These are phyloP conservation scores for Castanea sativa DNA, from an alignment of 306 rosid genomes.

Conservation along the genomic window DNA sequence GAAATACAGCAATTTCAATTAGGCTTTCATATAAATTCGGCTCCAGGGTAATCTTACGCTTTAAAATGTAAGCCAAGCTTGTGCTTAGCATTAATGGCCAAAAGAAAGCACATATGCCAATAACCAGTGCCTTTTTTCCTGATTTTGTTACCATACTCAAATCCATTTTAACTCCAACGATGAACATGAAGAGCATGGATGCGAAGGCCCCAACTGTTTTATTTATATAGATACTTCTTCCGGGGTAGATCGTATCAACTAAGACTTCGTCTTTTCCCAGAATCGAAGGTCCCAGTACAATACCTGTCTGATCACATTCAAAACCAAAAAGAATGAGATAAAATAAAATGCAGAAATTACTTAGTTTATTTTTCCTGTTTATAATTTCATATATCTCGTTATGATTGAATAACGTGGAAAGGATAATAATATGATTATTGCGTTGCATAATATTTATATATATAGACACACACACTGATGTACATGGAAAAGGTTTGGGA, in stretches of 20 bases:
- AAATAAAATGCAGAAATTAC: not conserved
- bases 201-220: constrained; percentile 49
- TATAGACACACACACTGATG: no score
- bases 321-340: not conserved
- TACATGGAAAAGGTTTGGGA: no score
- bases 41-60: not conserved
- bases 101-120: constrained; percentile 28
- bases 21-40: constrained; percentile 2
- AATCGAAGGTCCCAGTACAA: constrained; percentile 48
- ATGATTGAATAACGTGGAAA: not conserved
- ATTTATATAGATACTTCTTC: constrained; percentile 31
- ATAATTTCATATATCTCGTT: not conserved
- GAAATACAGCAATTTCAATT: constrained; percentile 9
- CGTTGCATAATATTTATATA: no score
- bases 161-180: constrained; percentile 54
- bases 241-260: constrained; percentile 20
- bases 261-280: constrained; percentile 16
- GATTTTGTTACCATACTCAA: not conserved
- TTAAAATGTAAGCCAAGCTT: not conserved
- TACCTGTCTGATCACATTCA: constrained; percentile 40
- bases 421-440: not conserved
- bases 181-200: constrained; percentile 46
- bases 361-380: not conserved
- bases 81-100: constrained; percentile 18
- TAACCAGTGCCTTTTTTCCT: constrained; percentile 43